Evolutionary conservation across 1,284 basidiomycete species (phyloP).

Genomic region (Fomes fomentarius): DNA sequence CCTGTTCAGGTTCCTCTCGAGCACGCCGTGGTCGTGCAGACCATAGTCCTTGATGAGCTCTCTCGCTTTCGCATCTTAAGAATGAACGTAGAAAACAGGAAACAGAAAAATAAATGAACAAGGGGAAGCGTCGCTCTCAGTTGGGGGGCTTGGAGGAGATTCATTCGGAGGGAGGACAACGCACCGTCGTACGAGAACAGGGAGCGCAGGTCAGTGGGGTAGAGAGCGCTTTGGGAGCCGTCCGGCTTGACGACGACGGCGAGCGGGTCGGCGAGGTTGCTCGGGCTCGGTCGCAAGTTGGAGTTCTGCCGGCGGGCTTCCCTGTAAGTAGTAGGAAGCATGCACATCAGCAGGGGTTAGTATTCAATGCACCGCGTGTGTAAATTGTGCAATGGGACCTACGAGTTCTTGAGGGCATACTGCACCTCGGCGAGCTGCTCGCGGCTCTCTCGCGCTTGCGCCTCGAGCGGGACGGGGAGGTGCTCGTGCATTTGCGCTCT

Average conservation of each 20-base stretch:
- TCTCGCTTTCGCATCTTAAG: conserved; percentile 40
- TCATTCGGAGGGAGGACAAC: conserved; percentile 19
- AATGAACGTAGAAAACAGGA: no score
- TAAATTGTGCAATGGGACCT: conserved; percentile 26
- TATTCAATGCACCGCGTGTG: no score
- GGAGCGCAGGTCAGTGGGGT: conserved; percentile 50
- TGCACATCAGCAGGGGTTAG: conserved; percentile 20
- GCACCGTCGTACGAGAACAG: conserved; percentile 55
- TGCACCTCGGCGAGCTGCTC: conserved; percentile 45
- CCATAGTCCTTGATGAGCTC: conserved; percentile 50
- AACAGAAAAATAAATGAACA: not conserved
- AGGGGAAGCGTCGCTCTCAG: not conserved
- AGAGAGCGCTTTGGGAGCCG: conserved; percentile 49
- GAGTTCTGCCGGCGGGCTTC: conserved; percentile 55
- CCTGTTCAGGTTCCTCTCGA: conserved; percentile 50
- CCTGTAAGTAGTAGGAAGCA: conserved; percentile 30
- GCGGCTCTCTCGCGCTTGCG: conserved; percentile 48
- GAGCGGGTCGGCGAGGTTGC: conserved; percentile 47
- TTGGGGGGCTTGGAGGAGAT: not conserved
- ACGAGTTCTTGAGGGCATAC: conserved; percentile 55
- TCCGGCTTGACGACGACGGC: conserved; percentile 47
- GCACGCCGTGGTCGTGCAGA: conserved; percentile 43
- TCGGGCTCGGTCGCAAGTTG: conserved; percentile 34
- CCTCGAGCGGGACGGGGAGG: conserved; percentile 47
- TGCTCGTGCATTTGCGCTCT: conserved; percentile 45